Percentiles rank a stretch among this genome's conserved stretches.
Evolutionary conservation across 495 filamentous ascomycete genomes (phyloP).

Genomic region (Rusavskia elegans): DNA sequence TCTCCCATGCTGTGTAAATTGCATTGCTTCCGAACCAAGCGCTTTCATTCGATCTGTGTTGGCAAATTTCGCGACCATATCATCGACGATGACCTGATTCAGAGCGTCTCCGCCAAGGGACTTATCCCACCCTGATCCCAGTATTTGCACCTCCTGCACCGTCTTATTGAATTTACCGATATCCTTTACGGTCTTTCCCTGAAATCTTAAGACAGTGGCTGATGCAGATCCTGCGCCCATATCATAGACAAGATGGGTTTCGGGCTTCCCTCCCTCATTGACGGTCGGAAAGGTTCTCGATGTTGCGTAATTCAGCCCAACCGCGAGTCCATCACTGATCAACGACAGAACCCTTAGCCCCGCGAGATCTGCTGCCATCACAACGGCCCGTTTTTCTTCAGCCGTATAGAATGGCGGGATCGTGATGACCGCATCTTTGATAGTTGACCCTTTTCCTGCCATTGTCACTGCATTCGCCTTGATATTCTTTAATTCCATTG

Average conservation of each 20-base stretch:
- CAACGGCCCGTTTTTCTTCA: conserved; percentile 70
- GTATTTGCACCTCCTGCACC: conserved; percentile 74
- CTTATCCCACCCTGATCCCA: conserved; percentile 79
- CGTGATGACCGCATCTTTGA: conserved; percentile 76
- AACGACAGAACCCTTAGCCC: conserved; percentile 72
- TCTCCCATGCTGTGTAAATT: conserved; percentile 62
- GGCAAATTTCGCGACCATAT: conserved; percentile 70
- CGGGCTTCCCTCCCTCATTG: conserved; percentile 71
- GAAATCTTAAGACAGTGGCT: conserved; percentile 83
- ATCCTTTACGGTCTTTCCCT: conserved; percentile 79
- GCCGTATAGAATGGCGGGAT: conserved; percentile 81
- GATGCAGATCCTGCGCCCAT: conserved; percentile 98
- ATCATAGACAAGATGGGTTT: conserved; percentile 87
- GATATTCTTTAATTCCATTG: conserved; percentile 89
- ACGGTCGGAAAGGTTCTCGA: conserved; percentile 73
- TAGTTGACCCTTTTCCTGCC: conserved; percentile 58
- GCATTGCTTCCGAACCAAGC: conserved; percentile 35
- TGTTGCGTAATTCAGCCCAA: conserved; percentile 90
- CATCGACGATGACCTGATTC: conserved; percentile 71
- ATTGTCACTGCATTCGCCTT: conserved; percentile 70
- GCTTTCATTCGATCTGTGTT: conserved; percentile 55
- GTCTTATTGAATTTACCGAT: conserved; percentile 92
- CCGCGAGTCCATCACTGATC: conserved; percentile 80
- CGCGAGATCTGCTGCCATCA: conserved; percentile 70
- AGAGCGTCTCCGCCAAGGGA: conserved; percentile 80